Base-by-base conservation (phyloP, 2,329 filamentous ascomycete genomes). In the Phialophora expanda region DNA sequence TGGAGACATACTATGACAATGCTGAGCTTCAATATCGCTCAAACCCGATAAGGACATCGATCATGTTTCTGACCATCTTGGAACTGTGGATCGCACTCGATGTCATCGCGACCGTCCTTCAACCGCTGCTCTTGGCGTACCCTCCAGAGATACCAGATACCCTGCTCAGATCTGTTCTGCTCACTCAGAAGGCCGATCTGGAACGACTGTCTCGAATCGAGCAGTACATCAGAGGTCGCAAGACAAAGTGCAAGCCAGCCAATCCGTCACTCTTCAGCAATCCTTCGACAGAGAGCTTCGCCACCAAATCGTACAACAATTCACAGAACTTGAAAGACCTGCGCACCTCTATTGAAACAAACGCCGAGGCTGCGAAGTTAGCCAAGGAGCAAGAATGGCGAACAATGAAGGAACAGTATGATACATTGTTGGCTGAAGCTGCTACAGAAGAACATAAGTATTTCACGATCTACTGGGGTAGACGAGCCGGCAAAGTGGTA, bases 71-170 rank as follows among this genome's bases (percentile, higher is more conserved):
- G 0, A 85, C 82, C 0, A 70, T 85, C 0, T 69, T 87, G 2
- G 85, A 89, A 61, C 73, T 89, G 0, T 90, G 87, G 87, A 72
- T 85, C 7, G 84, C 83, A 0, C 81, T 83, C 34, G 87, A 90
- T 66, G 82, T 76, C 58, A 76, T 78, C 1, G 81, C 82, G 0
- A 75, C 78, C 1, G 14, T 62, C 1, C 62, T 75, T 0, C 76
- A 79, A n/a, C 75, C 79, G 0, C 66, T 85, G 4, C 71, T 89
- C 0, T 7, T 5, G 0, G 73, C 85, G 0, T 89, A 86, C 66
- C 72, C 79, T 6, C 78, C 82, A 0, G 80, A 80, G 3, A 72
- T 89, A 0, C 78, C 79, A 0, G 11, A 60, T 0, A 51, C 69
- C 0, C 61, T 84, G 0, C 77, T 85, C 2, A 74, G 82, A 26